Evolutionary conservation across 352 stramenopile genomes (phyloP), one percentile per base, ranked within the genome.

Genomic region (Phytophthora pseudosyringae): DNA sequence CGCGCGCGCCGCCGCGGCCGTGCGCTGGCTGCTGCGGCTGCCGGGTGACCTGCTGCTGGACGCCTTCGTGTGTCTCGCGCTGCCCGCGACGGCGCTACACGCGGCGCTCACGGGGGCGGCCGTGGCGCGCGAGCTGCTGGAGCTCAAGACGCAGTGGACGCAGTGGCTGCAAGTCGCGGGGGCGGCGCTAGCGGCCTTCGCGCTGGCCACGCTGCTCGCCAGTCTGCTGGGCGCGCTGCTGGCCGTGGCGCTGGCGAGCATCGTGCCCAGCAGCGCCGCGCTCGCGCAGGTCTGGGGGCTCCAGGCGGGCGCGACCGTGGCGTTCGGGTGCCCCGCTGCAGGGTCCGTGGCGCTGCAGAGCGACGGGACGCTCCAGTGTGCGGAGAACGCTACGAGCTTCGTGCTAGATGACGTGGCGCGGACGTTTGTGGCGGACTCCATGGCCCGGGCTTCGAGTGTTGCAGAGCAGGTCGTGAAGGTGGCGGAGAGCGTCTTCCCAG

Each of bases 161-260:
- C 43, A 41, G 16, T 75, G 55, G 61, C 1, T 68, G 44, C 55
- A 56, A 55, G n/a, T 75, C 11, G 31, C 54, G 7, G 38, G 35
- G 5, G 45, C 40, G 28, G 59, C 67, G 7, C 50, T 71, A 21
- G 59, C 53, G 36, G 78, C 50, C 21, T 89, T 86, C 64, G 33
- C 71, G 36, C 47, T 54, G 3, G 59, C 69, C 9, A 84, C 77
- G 41, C 41, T 90, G 32, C 69, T 69, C 46, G 81, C 76, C 32
- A 85, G 80, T 40, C 53, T 62, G 0, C n/a, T 91, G 16, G 83
- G 83, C 13, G 72, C 71, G 25, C 33, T 89, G n/a, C 46, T 88
- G 16, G 73, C 63, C 13, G 49, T 83, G 16, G 68, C 57, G n/a
- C 66, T 82, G 25, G 65, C 72, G 31, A 63, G 71, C 18, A 61